Conservation (phyloP, 176 grass and related monocot genomes). For the Poa annua region DNA sequence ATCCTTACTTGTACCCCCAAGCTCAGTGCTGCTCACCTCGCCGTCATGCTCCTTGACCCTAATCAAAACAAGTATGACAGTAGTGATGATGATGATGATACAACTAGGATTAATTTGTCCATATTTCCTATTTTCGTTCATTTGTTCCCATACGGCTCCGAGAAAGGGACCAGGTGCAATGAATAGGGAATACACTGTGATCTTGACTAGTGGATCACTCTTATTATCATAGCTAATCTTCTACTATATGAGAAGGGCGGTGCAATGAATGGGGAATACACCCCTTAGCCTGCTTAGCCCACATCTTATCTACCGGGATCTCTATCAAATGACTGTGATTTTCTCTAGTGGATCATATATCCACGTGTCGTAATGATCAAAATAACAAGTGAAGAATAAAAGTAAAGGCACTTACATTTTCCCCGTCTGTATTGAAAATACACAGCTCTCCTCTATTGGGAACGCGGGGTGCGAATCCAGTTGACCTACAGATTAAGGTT, state of each 20-base stretch:
- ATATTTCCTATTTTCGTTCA: too few relatives aligned
- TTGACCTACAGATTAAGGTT: not conserved
- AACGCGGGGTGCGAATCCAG: not conserved
- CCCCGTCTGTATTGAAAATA: not conserved
- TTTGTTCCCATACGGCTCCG: too few relatives aligned
- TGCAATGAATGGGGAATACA: not conserved
- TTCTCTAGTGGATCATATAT: not conserved
- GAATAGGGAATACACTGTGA: too few relatives aligned
- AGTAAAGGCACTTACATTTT: not conserved
- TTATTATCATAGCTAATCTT: too few relatives aligned
- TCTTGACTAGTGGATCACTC: too few relatives aligned
- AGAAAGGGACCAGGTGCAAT: too few relatives aligned
- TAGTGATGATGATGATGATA: not conserved
- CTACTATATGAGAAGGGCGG: not conserved
- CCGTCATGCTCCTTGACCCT: not conserved
- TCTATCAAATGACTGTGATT: too few relatives aligned
- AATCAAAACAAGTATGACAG: not conserved
- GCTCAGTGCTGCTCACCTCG: not conserved
- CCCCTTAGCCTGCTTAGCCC: too few relatives aligned
- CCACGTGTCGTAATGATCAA: not conserved
- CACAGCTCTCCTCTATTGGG: not conserved
- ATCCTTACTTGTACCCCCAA: not conserved
- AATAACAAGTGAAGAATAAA: not conserved
- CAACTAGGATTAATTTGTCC: not conserved
- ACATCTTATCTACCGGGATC: too few relatives aligned